These are phyloP conservation scores for Fragosphaeria purpurea DNA, from an alignment of 2,329 filamentous ascomycete species.

Conservation along the genomic window DNA sequence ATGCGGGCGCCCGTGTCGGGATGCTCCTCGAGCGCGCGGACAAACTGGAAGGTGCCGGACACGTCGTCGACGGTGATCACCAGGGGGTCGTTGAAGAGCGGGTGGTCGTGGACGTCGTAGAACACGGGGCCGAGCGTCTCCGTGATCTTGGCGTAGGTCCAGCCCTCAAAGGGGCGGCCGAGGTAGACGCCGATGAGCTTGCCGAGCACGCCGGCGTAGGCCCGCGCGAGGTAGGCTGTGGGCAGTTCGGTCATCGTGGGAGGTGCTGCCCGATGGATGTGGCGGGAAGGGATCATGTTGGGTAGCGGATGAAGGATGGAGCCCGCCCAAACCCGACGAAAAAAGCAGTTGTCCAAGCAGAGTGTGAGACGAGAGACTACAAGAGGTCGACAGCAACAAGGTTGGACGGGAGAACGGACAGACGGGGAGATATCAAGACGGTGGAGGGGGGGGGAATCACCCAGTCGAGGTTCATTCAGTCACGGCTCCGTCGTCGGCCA, in stretches of 20 bases:
- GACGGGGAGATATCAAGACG: too few species aligned
- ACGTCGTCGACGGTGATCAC: conserved; percentile 26
- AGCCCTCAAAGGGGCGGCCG: conserved; percentile 27
- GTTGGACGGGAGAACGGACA: too few species aligned
- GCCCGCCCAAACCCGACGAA: too few species aligned
- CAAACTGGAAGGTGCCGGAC: conserved; percentile 26
- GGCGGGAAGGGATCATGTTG: too few species aligned
- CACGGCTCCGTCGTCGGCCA: too few species aligned
- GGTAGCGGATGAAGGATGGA: too few species aligned
- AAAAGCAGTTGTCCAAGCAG: too few species aligned
- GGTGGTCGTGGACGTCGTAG: conserved; percentile 23
- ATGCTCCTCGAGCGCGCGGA: conserved; percentile 25
- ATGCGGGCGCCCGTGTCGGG: conserved; percentile 13
- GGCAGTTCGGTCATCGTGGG: not conserved
- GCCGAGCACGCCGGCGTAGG: conserved; percentile 29
- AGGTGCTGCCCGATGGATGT: too few species aligned
- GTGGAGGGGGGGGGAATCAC: too few species aligned
- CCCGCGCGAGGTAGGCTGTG: conserved; percentile 22
- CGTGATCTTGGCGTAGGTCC: conserved; percentile 25
- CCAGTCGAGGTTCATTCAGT: too few species aligned
- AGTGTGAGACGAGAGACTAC: too few species aligned
- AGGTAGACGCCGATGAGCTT: conserved; percentile 29
- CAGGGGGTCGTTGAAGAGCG: conserved; percentile 14
- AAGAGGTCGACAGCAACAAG: too few species aligned
- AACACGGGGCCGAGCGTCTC: conserved; percentile 20